A percentile compares a stretch with the other conserved stretches of the same genome.
Evolutionary conservation across 768 basidiomycete species (phyloP).

Genomic region (Podaxis sp.): DNA sequence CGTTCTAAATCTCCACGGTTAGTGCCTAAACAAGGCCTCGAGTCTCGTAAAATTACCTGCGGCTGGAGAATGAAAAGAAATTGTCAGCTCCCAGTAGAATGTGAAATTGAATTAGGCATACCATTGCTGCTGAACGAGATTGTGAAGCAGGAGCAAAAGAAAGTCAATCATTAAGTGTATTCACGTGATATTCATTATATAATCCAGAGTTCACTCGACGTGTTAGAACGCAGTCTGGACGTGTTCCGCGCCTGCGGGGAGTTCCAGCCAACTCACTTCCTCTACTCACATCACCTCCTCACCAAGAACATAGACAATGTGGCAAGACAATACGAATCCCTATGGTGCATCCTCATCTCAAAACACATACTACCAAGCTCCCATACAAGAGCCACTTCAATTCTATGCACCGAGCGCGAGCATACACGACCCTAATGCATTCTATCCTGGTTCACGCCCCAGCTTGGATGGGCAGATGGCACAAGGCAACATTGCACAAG

Average conservation of each 20-base stretch:
- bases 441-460: slow-evolving; percentile 68
- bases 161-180: background rate
- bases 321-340: slow-evolving; percentile 66
- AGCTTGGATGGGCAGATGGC: slow-evolving; percentile 70
- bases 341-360: slow-evolving; percentile 66
- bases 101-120: slow-evolving; percentile 22
- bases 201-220: slow-evolving; percentile 16
- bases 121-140: slow-evolving; percentile 38
- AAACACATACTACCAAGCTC: slow-evolving; percentile 53
- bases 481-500: slow-evolving; percentile 29
- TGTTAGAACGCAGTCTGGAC: slow-evolving; percentile 13
- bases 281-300: background rate
- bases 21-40: background rate
- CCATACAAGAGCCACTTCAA: slow-evolving; percentile 63
- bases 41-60: slow-evolving; percentile 44
- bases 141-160: background rate
- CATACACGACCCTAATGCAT: slow-evolving; percentile 51
- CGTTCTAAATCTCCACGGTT: slow-evolving; percentile 60
- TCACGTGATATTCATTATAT: slow-evolving; percentile 29
- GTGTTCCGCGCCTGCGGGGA: slow-evolving; percentile 6
- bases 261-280: background rate
- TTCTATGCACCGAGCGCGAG: slow-evolving; percentile 63
- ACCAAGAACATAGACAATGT: slow-evolving; percentile 43
- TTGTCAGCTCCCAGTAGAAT: slow-evolving; percentile 15
- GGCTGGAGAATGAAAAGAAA: slow-evolving; percentile 41